A percentile compares a stretch with the other conserved stretches of the same genome.
Evolutionary conservation across 768 basidiomycete species (phyloP).

Genomic region (Boletus bicolor): DNA sequence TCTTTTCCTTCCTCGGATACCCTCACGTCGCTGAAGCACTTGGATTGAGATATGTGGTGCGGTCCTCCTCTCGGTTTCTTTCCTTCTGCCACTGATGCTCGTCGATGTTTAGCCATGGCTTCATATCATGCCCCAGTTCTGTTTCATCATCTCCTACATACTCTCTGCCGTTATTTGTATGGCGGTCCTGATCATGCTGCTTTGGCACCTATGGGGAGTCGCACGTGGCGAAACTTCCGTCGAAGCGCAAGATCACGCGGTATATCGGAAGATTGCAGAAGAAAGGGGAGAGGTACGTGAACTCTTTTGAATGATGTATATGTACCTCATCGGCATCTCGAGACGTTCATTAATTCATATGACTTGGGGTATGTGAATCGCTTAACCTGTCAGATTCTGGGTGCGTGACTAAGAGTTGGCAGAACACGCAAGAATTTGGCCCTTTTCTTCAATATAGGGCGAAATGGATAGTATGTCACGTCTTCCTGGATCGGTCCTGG

Average conservation of each 20-base stretch:
- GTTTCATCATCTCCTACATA: slow-evolving; percentile 74
- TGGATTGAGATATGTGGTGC: slow-evolving; percentile 48
- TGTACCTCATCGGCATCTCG: neutral
- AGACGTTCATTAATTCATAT: slow-evolving; percentile 89
- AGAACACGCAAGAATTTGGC: slow-evolving; percentile 62
- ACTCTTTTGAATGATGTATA: neutral
- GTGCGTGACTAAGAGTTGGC: neutral
- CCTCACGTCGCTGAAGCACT: slow-evolving; percentile 53
- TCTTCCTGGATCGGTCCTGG: neutral
- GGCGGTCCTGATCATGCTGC: slow-evolving; percentile 67
- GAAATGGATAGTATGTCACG: slow-evolving; percentile 73
- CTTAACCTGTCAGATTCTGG: neutral
- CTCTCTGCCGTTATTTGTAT: slow-evolving; percentile 72
- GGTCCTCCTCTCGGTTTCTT: slow-evolving; percentile 2
- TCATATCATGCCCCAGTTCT: slow-evolving; percentile 60
- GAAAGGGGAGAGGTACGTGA: slow-evolving; percentile 61
- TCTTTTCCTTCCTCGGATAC: slow-evolving; percentile 63
- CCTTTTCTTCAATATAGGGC: slow-evolving; percentile 85
- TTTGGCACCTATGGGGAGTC: slow-evolving; percentile 72
- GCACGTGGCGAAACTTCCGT: slow-evolving; percentile 81
- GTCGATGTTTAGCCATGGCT: slow-evolving; percentile 45
- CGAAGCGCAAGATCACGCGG: slow-evolving; percentile 82
- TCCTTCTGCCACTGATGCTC: neutral
- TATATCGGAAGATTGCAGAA: slow-evolving; percentile 69
- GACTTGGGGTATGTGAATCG: slow-evolving; percentile 65